Conservation (phyloP, 2,329 filamentous ascomycete species). For the Neodidymelliopsis sp. region DNA sequence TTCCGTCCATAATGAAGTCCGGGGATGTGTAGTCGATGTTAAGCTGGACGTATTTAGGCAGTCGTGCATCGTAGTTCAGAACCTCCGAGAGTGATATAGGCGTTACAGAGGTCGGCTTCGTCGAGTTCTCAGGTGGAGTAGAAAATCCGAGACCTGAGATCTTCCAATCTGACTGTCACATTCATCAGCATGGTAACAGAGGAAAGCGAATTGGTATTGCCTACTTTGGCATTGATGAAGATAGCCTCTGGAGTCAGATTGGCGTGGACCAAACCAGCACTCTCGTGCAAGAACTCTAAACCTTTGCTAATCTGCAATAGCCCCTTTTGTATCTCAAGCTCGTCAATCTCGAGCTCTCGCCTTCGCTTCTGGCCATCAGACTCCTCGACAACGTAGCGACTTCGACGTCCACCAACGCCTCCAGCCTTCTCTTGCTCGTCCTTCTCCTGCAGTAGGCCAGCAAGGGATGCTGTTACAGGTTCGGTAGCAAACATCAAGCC, state of each 20-base stretch:
- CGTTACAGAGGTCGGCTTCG: constrained; percentile 75
- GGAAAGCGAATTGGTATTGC: constrained; percentile 37
- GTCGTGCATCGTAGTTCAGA: constrained; percentile 81
- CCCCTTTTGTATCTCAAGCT: constrained; percentile 97
- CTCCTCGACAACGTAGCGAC: constrained; percentile 83
- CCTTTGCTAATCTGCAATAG: constrained; percentile 92
- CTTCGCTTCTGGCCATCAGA: constrained; percentile 73
- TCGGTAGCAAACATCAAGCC: constrained; percentile 97
- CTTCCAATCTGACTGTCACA: constrained; percentile 88
- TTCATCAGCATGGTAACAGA: constrained; percentile 35
- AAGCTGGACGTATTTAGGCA: constrained; percentile 84
- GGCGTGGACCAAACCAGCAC: constrained; percentile 89
- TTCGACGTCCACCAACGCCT: constrained; percentile 73
- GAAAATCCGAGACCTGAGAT: constrained; percentile 93
- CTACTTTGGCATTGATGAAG: constrained; percentile 89
- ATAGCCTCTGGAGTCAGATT: constrained; percentile 95
- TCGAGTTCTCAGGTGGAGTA: constrained; percentile 78
- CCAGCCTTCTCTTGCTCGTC: constrained; percentile 81
- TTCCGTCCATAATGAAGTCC: constrained; percentile 92
- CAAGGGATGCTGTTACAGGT: constrained; percentile 85
- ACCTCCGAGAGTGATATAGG: constrained; percentile 84
- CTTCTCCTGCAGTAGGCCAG: constrained; percentile 83
- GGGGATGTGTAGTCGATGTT: constrained; percentile 94
- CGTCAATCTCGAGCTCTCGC: constrained; percentile 90
- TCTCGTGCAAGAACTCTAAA: constrained; percentile 93